Evolutionary conservation across 768 basidiomycete species (phyloP), one percentile per base, ranked within the genome.

Genomic region (Chlorophyllum brunneum): DNA sequence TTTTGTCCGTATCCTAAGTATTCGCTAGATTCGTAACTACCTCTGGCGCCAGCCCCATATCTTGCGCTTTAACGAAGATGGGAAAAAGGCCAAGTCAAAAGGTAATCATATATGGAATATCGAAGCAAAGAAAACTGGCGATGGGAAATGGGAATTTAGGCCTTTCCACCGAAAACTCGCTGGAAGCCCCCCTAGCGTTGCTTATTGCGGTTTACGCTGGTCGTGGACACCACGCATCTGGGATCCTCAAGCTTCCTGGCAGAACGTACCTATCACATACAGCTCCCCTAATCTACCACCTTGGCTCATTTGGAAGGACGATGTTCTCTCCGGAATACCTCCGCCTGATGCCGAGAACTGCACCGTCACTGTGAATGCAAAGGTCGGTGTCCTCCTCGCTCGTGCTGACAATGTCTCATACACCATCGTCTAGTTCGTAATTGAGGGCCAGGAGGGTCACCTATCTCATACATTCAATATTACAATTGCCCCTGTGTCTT

Each of bases 91-190:
- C 20, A 99, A 99, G 70, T 95, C 92, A 48, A 97, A 97, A 74
- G 95, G 95, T 41, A 99, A 99, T 70, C 95, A 98, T 62, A 97
- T 98, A 59, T 99, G 95, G 95, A 95, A 93, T 63, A 88, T 98
- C 45, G 92, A 98, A 61, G 95, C 93, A n/a, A 91, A 82, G 71
- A 95, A 91, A 67, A 64, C 72, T 20, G 73, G 72, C 20, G 88
- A 88, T 42, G 81, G 86, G 36, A 72, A 79, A 57, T 98, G 93
- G 93, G 77, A 82, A 47, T 97, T 95, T 72, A 80, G 92, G 45
- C 85, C 90, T 10, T 97, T 95, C 71, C 75, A 86, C 61, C 85
- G 94, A 50, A 88, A 86, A 67, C 82, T 98, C 49, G 88, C 92
- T 29, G 93, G 92, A 23, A 76, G 77, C 8, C 89, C 94, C 11